Conservation (phyloP, 108 stramenopile genomes). For the Seminavis robusta region DNA sequence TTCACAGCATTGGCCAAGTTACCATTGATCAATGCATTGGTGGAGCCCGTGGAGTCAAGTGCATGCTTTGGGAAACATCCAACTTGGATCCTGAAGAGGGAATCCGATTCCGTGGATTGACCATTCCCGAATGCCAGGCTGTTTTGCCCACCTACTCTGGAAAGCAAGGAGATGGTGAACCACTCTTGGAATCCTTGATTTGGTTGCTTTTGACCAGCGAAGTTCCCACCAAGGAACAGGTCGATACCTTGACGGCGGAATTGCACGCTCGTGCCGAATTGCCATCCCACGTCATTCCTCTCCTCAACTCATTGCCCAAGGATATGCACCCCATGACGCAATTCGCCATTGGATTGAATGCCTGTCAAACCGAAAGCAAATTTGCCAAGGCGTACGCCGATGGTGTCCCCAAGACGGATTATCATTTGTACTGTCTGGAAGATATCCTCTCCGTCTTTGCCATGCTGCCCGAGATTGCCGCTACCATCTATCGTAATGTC, state of each 20-base stretch:
- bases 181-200: slow-evolving; percentile 91
- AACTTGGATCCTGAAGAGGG: slow-evolving; percentile 98
- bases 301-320: slow-evolving; percentile 93
- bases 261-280: slow-evolving; percentile 87
- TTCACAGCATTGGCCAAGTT: slow-evolving; percentile 84
- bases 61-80: slow-evolving; percentile 99
- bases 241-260: slow-evolving; percentile 91
- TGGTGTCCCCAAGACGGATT: slow-evolving; percentile 90
- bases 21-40: slow-evolving; percentile 97
- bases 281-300: slow-evolving; percentile 88
- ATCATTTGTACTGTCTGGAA: slow-evolving; percentile 92
- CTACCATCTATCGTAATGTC: slow-evolving; percentile 96
- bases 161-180: slow-evolving; percentile 92
- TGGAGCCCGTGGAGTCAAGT: slow-evolving; percentile 97
- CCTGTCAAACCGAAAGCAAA: slow-evolving; percentile 90
- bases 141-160: slow-evolving; percentile 93
- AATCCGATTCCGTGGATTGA: slow-evolving; percentile 97
- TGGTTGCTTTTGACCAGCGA: slow-evolving; percentile 98
- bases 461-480: slow-evolving; percentile 95
- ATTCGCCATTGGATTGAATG: slow-evolving; percentile 88
- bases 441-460: slow-evolving; percentile 96
- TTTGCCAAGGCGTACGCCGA: slow-evolving; percentile 95
- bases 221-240: slow-evolving; percentile 97
- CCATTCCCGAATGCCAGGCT: slow-evolving; percentile 98
- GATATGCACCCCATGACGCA: slow-evolving; percentile 99